Base-by-base conservation (phyloP, 2,329 filamentous ascomycete genomes). In the Cytospora schulzeri region DNA sequence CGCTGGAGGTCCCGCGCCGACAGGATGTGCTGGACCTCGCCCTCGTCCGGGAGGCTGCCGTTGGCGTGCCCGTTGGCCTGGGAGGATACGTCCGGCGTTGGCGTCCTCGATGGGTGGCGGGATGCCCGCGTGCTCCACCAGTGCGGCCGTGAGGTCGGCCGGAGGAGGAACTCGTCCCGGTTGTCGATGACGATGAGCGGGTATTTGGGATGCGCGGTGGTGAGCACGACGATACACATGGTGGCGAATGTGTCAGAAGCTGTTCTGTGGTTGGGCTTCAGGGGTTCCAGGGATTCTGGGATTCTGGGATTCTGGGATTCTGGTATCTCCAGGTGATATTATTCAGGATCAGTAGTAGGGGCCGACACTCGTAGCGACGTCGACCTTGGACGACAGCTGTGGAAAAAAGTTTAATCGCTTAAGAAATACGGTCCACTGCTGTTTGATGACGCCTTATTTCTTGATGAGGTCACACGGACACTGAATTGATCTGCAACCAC, bases 181-280 rank as follows among this genome's bases (percentile, higher is more conserved):
- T 94, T 94, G 77, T 93, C 87, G 73, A 93, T 80, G 66, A 91
- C 78, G 70, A 94, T 90, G 66, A 93, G 81, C 29, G 89, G 83
- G 76, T 93, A 93, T 69, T 84, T 80, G 12, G 91, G 91, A 73
- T 93, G 91, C 54, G 88, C 83, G 22, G 90, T 93, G 29, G 90
- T 91, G 65, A 92, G 79, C 54, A 93, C 80, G 57, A 87, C 88
- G 77, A 93, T 93, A 74, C 91, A 93, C 91, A 93, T 93, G 63
- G 57, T 75, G 67, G 22, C 51, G 22, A 24, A 48, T 48, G 11
- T 14, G 14, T 11, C 7, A 31, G n/a, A 12, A 12, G 41, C n/a
- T 22, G 41, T 48, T 2, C 17, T 12, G 41, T 11, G 5, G n/a
- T 48, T 17, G 41, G 2, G n/a, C 3, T 22, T 35, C n/a, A n/a